Percentiles rank a stretch among this genome's conserved stretches.
Conservation (phyloP, 164 flowering plant genomes). For the Annona squamosa region DNA sequence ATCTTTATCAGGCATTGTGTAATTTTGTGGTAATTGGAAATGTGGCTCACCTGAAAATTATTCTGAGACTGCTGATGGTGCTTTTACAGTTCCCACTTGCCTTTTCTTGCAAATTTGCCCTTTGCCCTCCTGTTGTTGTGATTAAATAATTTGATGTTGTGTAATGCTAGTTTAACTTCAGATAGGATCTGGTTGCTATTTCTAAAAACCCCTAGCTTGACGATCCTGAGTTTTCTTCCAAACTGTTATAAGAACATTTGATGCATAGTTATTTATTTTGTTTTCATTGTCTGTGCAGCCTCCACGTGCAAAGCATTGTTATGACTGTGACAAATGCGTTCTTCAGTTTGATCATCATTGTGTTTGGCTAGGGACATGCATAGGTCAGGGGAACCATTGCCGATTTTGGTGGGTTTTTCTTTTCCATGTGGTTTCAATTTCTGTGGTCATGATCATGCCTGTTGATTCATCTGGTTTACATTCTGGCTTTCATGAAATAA, state of each 20-base stretch:
- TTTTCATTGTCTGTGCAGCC: constrained; percentile 52
- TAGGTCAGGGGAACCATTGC: constrained; percentile 92
- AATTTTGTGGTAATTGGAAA: no score
- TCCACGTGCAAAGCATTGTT: constrained; percentile 95
- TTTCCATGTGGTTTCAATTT: not conserved
- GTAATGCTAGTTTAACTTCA: not conserved
- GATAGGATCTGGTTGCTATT: not conserved
- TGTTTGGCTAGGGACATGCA: constrained; percentile 98
- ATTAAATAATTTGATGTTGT: not conserved
- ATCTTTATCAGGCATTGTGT: no score
- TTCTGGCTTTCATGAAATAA: no score
- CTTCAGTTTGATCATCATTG: constrained; percentile 99
- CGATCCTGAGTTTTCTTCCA: not conserved
- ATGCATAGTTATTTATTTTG: not conserved
- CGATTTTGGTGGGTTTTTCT: constrained; percentile 73
- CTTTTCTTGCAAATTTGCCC: not conserved
- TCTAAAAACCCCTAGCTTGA: not conserved
- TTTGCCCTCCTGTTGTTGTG: not conserved
- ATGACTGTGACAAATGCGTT: constrained; percentile 95
- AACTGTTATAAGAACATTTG: not conserved
- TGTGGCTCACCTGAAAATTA: no score
- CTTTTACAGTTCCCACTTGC: not conserved
- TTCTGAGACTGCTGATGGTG: not conserved
- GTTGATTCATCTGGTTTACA: no score
- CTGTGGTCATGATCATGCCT: no score